phyloP scores from a whole-genome alignment of 75 land plant species.

The Sequoia sempervirens region DNA sequence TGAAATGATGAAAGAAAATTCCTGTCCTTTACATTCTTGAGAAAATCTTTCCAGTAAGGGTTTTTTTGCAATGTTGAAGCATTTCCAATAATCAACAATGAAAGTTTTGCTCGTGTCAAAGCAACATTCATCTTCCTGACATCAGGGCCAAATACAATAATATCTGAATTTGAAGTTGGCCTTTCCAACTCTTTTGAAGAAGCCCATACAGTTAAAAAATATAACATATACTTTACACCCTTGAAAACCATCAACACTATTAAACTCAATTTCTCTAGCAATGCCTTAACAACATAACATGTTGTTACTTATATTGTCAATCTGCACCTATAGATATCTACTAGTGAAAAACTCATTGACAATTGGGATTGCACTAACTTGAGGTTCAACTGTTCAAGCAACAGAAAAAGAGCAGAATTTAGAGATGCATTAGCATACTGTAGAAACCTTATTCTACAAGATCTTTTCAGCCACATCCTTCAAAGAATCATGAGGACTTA shows the following conservation, averaged over 20 bases:
- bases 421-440: slow-evolving; percentile 76
- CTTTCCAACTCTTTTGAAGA: slow-evolving; percentile 14
- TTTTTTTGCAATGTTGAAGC: slow-evolving; percentile 60
- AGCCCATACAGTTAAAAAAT: slow-evolving; percentile 94
- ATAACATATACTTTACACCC: slow-evolving; percentile 89
- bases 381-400: slow-evolving; percentile 15
- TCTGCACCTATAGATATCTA: no score
- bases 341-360: no score
- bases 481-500: slow-evolving; percentile 77
- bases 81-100: slow-evolving; percentile 92
- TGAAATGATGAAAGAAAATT: slow-evolving; percentile 36
- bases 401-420: slow-evolving; percentile 65
- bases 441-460: slow-evolving; percentile 63
- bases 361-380: no score
- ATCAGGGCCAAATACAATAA: slow-evolving; percentile 95
- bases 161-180: slow-evolving; percentile 18
- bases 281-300: slow-evolving; percentile 56
- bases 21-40: slow-evolving; percentile 73
- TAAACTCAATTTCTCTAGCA: slow-evolving; percentile 64
- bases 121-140: slow-evolving; percentile 97
- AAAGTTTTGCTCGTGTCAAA: slow-evolving; percentile 81
- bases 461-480: slow-evolving; percentile 71
- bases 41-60: slow-evolving; percentile 66
- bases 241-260: slow-evolving; percentile 98
- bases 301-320: slow-evolving; percentile 22